These are phyloP conservation scores for Tylopilus subfusipes DNA, from an alignment of 768 basidiomycete genomes.

Conservation along the genomic window DNA sequence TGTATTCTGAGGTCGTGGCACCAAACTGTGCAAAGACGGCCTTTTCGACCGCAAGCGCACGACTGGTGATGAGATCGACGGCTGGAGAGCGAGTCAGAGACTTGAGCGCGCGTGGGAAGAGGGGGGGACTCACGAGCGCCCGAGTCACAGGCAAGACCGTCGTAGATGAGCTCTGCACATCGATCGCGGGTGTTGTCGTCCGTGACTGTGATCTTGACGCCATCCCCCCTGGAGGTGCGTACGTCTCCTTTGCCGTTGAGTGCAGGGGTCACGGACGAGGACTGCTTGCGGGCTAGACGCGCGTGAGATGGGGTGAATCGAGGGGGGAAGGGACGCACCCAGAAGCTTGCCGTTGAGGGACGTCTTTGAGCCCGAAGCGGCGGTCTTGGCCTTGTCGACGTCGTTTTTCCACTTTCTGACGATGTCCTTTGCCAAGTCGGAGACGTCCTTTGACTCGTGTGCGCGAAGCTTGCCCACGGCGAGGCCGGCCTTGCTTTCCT, in stretches of 20 bases:
- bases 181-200: constrained; percentile 81
- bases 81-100: constrained; percentile 40
- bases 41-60: constrained; percentile 70
- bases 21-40: constrained; percentile 49
- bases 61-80: constrained; percentile 59
- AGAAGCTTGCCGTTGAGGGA: constrained; percentile 25
- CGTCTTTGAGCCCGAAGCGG: constrained; percentile 20
- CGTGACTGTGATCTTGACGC: constrained; percentile 49
- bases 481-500: constrained; percentile 93
- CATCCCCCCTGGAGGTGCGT: constrained; percentile 71
- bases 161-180: constrained; percentile 87
- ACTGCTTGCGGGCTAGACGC: constrained; percentile 30
- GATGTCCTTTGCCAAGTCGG: constrained; percentile 84
- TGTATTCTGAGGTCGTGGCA: constrained; percentile 52
- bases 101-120: not conserved
- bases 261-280: constrained; percentile 38
- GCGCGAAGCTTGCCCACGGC: constrained; percentile 86
- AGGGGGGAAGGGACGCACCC: constrained; percentile 32
- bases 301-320: not conserved
- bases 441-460: constrained; percentile 66
- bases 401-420: constrained; percentile 90
- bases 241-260: constrained; percentile 34
- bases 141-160: constrained; percentile 84
- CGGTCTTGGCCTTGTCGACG: constrained; percentile 67
- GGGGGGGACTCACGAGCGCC: constrained; percentile 67